Evolutionary conservation across 306 rosid species (phyloP).

Genomic region (Psophocarpus tetragonolobus): DNA sequence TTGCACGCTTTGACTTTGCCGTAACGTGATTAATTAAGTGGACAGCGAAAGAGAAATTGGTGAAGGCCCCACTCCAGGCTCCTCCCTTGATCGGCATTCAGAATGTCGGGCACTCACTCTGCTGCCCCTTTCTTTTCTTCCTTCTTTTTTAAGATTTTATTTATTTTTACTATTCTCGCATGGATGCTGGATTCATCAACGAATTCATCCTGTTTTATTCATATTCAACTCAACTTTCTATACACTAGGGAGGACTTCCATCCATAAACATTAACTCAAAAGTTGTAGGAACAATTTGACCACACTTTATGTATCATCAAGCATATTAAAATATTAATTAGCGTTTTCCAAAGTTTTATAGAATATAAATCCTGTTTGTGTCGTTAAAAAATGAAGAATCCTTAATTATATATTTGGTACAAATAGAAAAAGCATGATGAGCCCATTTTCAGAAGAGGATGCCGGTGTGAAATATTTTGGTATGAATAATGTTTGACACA

Average conservation of each 20-base stretch:
- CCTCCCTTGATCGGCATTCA: conserved; percentile 23
- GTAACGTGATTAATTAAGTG: conserved; percentile 20
- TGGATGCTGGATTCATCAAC: not conserved
- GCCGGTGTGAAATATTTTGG: not conserved
- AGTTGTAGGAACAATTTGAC: not conserved
- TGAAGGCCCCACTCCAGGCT: conserved; percentile 26
- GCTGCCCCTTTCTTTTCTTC: not conserved
- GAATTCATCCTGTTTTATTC: not conserved
- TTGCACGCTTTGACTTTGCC: conserved; percentile 32
- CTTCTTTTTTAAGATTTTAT: not conserved
- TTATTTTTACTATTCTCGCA: not conserved
- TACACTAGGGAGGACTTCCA: too few species aligned
- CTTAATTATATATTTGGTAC: not conserved
- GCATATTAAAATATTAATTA: not conserved
- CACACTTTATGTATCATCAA: not conserved
- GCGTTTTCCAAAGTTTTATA: not conserved
- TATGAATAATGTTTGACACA: not conserved
- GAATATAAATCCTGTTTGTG: not conserved
- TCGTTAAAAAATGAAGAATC: not conserved
- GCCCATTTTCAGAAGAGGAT: too few species aligned
- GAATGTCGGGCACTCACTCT: conserved; percentile 35
- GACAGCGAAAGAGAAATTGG: conserved; percentile 7
- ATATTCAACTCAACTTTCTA: not conserved
- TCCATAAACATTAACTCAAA: not conserved
- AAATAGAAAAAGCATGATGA: not conserved